A percentile compares a stretch with the other conserved stretches of the same genome.
These are phyloP conservation scores for Globisporangium emineosum DNA, from an alignment of 352 stramenopile genomes.

Conservation along the genomic window DNA sequence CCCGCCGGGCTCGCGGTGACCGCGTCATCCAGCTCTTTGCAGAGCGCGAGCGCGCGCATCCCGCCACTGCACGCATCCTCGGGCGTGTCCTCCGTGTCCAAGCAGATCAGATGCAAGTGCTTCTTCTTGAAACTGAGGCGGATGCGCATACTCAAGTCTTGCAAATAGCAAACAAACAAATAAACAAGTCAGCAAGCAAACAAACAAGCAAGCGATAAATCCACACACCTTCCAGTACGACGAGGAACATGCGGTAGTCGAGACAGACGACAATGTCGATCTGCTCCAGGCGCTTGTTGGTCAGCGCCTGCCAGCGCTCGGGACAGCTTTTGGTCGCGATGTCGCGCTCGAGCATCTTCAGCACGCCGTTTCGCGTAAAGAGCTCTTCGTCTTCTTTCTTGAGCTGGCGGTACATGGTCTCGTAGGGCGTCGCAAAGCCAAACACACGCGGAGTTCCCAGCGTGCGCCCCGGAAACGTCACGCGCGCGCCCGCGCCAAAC, in stretches of 20 bases:
- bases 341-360: constrained; percentile 70
- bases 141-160: constrained; percentile 54
- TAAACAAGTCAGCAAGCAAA: not conserved
- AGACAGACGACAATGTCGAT: constrained; percentile 83
- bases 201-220: constrained; percentile 7
- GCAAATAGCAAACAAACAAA: not conserved
- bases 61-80: constrained; percentile 54
- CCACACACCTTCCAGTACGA: constrained; percentile 55
- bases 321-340: constrained; percentile 65
- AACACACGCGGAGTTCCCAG: constrained; percentile 39
- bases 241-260: constrained; percentile 78
- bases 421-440: constrained; percentile 70
- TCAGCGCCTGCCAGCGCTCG: constrained; percentile 75
- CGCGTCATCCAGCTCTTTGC: constrained; percentile 35
- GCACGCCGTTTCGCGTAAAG: constrained; percentile 61
- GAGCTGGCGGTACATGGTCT: constrained; percentile 51
- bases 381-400: constrained; percentile 46
- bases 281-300: constrained; percentile 48
- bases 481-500: constrained; percentile 57
- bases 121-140: constrained; percentile 47
- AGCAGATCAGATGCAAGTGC: constrained; percentile 71
- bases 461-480: constrained; percentile 56
- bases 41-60: constrained; percentile 49
- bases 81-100: constrained; percentile 75
- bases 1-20: not conserved